Conservation (phyloP, 176 grass and related monocot species). For the Rhynchospora pubera region DNA sequence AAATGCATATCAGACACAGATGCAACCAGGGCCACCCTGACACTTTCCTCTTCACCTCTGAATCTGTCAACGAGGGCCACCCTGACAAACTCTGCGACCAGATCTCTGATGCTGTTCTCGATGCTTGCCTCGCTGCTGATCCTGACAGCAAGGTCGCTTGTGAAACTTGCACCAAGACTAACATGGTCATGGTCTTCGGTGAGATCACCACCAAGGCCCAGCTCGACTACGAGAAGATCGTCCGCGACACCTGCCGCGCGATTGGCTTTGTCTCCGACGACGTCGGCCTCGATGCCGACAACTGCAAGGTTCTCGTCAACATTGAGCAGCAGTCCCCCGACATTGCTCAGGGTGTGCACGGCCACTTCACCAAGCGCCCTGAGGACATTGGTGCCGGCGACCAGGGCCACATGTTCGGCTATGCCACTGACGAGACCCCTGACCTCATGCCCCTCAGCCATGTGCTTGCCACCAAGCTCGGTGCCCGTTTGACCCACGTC, state of each 20-base stretch:
- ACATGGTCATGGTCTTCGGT: not conserved
- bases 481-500: not conserved
- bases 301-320: not conserved
- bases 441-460: not conserved
- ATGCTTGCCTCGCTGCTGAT: too few species aligned
- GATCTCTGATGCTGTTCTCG: not conserved
- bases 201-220: not conserved
- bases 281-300: not conserved
- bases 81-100: conserved; percentile 4
- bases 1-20: too few species aligned
- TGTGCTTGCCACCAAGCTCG: not conserved
- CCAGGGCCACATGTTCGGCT: not conserved
- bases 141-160: not conserved
- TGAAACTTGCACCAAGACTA: not conserved
- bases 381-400: not conserved
- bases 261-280: not conserved
- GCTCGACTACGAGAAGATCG: not conserved
- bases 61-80: not conserved
- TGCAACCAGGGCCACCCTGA: too few species aligned
- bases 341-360: not conserved
- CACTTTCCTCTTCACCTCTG: too few species aligned
- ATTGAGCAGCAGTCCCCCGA: not conserved
- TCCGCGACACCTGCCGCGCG: not conserved
- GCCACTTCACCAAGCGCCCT: not conserved
- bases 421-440: not conserved